A percentile compares a stretch with the other conserved stretches of the same genome.
phyloP scores from a whole-genome alignment of 306 rosid genomes.

The Castanea sativa region DNA sequence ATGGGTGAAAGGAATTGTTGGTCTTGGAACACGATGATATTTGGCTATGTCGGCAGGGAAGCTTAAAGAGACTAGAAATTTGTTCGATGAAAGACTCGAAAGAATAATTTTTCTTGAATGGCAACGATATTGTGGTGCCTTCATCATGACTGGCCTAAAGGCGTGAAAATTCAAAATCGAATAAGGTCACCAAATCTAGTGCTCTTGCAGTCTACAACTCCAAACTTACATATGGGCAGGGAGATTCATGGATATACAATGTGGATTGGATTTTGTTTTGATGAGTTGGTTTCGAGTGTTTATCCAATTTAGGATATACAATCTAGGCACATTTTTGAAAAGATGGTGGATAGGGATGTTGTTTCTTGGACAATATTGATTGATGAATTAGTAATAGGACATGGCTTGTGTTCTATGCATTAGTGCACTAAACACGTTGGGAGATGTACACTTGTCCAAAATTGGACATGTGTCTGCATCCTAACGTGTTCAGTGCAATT shows the following conservation, averaged over 20 bases:
- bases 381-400: conserved; percentile 24
- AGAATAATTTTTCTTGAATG: conserved; percentile 67
- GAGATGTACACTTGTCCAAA: too few relatives aligned
- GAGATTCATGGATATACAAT: conserved; percentile 57
- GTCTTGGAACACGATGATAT: conserved; percentile 65
- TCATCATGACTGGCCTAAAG: conserved; percentile 28
- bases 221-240: conserved; percentile 23
- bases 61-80: conserved; percentile 43
- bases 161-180: conserved; percentile 40
- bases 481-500: too few relatives aligned
- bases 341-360: conserved; percentile 34
- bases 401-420: too few relatives aligned
- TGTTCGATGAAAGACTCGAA: conserved; percentile 58
- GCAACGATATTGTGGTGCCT: conserved; percentile 47
- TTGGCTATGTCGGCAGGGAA: conserved; percentile 43
- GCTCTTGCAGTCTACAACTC: conserved; percentile 13
- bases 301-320: conserved; percentile 65
- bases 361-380: conserved; percentile 75
- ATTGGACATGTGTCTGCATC: too few relatives aligned
- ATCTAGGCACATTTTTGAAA: conserved; percentile 22
- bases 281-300: conserved; percentile 64
- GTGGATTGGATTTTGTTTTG: conserved; percentile 47
- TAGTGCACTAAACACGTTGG: too few relatives aligned
- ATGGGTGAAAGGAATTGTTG: conserved; percentile 57
- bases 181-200: conserved; percentile 40